Percentiles rank a stretch among this genome's conserved stretches.
Conservation (phyloP, 2,329 filamentous ascomycete species). For the Colletotrichum sp. region DNA sequence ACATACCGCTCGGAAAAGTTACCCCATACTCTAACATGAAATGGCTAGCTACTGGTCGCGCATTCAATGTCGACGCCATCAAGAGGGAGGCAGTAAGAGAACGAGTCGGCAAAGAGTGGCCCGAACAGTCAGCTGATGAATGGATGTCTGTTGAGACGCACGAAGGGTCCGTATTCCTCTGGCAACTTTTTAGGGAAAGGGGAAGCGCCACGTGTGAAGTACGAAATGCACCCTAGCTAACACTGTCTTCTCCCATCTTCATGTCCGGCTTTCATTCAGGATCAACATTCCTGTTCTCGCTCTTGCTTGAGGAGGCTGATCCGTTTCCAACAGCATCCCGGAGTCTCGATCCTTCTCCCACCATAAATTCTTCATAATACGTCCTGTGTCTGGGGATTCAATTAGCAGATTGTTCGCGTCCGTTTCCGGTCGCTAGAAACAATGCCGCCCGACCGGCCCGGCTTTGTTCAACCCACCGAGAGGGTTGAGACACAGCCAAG, state of each 20-base stretch:
- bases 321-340: not conserved
- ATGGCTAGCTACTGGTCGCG: not conserved
- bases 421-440: not conserved
- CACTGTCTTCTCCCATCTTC: not conserved
- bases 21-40: not conserved
- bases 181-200: not conserved
- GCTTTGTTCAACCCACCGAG: not conserved
- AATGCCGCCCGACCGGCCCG: not conserved
- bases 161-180: not conserved
- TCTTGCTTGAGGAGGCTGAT: not conserved
- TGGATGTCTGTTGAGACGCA: not conserved
- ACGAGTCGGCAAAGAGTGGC: not conserved
- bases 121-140: not conserved
- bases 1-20: not conserved
- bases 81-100: not conserved
- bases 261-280: not conserved
- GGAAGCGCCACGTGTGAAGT: not conserved
- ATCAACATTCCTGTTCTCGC: not conserved
- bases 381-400: not conserved
- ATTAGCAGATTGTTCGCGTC: not conserved
- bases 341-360: not conserved
- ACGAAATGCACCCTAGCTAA: not conserved
- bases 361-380: not conserved
- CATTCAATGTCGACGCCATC: not conserved
- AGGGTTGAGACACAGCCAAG: not conserved